Base-by-base conservation (phyloP, 2,329 filamentous ascomycete genomes). In the Cladosporium sp. region DNA sequence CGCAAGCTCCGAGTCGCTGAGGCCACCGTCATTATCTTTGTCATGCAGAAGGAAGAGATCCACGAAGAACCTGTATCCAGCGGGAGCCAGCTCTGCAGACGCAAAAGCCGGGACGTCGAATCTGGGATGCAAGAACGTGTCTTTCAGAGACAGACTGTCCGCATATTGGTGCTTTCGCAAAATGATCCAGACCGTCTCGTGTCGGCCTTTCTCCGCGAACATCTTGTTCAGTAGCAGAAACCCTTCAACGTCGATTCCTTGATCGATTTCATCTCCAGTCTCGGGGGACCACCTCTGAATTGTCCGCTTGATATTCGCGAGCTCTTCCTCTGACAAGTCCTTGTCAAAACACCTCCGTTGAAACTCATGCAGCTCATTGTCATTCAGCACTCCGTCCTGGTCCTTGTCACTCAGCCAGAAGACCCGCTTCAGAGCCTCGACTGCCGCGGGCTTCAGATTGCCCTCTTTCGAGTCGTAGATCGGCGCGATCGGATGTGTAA, bases 131-230 rank as follows among this genome's bases (percentile, higher is more conserved):
- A 98, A 77, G 66, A 96, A 97, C 60, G 78, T 87, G 66, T 97
- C 91, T 63, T 92, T 89, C 37, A 98, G 74, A 57, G 89, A 95
- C 43, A 98, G 74, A 67, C 90, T 96, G 72, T 97, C 93, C 0
- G 92, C 96, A 65, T 98, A 97, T 64, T 95, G 88, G 62, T 95
- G 95, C 60, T 93, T 91, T 53, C 93, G 83, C 56, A 98, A 73
- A 55, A 98, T 96, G 56, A 95, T 90, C 93, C 93, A 98, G 41
- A 97, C 93, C 0, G 93, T 98, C 72, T 98, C 93, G 67, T 98
- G 93, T 10, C 93, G 86, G 10, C 93, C 93, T 68, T 97, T 97
- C 68, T 97, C 92, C 0, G 91, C 93, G 67, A 96, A 98, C 54
- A 97, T 82, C 71, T 91, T 95, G 73, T 97, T 97, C 37, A 98